Evolutionary conservation across 2,329 filamentous ascomycete genomes (phyloP).

Genomic region (Neofusicoccum parvum): DNA sequence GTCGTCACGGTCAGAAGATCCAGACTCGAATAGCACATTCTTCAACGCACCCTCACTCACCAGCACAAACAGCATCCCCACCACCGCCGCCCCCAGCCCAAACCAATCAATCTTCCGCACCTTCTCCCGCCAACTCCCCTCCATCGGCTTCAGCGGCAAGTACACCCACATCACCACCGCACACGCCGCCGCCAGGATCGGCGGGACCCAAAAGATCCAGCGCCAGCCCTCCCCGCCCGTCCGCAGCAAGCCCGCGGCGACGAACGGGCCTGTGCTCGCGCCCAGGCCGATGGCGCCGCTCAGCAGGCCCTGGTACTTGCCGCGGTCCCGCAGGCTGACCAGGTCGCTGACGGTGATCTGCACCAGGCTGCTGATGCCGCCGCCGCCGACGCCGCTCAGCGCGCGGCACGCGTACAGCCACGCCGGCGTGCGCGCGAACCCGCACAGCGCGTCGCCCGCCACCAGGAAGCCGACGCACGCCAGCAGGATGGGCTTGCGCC

Average conservation of each 20-base stretch:
- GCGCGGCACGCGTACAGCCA: constrained; percentile 58
- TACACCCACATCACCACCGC: not conserved
- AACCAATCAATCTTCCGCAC: too few relatives aligned
- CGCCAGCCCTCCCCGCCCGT: too few relatives aligned
- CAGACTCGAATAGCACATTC: too few relatives aligned
- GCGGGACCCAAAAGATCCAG: too few relatives aligned
- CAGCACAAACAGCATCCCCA: too few relatives aligned
- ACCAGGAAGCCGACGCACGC: constrained; percentile 49
- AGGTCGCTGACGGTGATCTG: constrained; percentile 56
- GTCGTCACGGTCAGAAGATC: too few relatives aligned
- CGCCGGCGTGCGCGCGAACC: constrained; percentile 45
- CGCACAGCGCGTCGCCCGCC: constrained; percentile 57
- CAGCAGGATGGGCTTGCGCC: constrained; percentile 46
- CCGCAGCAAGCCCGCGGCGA: too few relatives aligned
- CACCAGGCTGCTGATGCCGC: constrained; percentile 49
- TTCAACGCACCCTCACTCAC: too few relatives aligned
- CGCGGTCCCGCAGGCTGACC: constrained; percentile 50
- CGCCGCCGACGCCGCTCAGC: constrained; percentile 49
- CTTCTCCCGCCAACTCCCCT: too few relatives aligned
- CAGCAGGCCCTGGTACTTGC: constrained; percentile 40
- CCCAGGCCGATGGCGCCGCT: constrained; percentile 28
- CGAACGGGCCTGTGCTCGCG: too few relatives aligned
- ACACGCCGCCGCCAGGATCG: not conserved
- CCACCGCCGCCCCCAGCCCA: too few relatives aligned
- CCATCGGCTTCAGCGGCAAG: too few relatives aligned